These are phyloP conservation scores for Austroboletus rostrupii DNA, from an alignment of 1,284 basidiomycete species.

Conservation along the genomic window DNA sequence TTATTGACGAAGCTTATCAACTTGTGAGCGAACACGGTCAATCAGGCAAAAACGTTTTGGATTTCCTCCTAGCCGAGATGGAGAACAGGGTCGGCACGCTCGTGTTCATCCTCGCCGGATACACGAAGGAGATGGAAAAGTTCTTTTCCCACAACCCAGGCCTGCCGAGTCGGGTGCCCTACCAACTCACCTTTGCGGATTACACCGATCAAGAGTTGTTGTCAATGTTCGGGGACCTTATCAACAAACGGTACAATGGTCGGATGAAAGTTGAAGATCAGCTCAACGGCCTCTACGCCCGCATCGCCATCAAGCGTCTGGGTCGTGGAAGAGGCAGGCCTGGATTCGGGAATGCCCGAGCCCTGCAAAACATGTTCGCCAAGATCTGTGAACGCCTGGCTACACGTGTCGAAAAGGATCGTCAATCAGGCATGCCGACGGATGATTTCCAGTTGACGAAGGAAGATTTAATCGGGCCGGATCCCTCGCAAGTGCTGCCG, in stretches of 20 bases:
- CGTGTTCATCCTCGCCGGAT: constrained; percentile 69
- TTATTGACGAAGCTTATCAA: constrained; percentile 69
- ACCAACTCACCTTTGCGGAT: constrained; percentile 55
- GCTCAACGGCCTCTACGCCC: constrained; percentile 48
- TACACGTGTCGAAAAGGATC: constrained; percentile 13
- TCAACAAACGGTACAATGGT: constrained; percentile 44
- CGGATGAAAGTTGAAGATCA: constrained; percentile 56
- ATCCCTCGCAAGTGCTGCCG: constrained; percentile 47
- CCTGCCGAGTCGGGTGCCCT: constrained; percentile 58
- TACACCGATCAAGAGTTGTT: constrained; percentile 55
- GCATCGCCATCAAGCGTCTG: constrained; percentile 49
- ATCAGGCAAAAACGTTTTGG: constrained; percentile 53
- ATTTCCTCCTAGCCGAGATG: constrained; percentile 68
- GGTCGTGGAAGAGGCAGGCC: constrained; percentile 48
- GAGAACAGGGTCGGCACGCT: constrained; percentile 60
- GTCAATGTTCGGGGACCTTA: constrained; percentile 46
- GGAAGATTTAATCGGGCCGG: constrained; percentile 50
- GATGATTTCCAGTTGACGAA: constrained; percentile 19
- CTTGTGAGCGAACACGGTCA: constrained; percentile 44
- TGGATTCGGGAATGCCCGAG: constrained; percentile 66
- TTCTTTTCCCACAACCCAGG: constrained; percentile 75
- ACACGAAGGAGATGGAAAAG: constrained; percentile 66
- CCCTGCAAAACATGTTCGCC: constrained; percentile 46
- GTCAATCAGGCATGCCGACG: constrained; percentile 3
- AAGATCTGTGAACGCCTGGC: constrained; percentile 44